Conservation (phyloP, 768 basidiomycete species). For the Lyophyllum shimeji region DNA sequence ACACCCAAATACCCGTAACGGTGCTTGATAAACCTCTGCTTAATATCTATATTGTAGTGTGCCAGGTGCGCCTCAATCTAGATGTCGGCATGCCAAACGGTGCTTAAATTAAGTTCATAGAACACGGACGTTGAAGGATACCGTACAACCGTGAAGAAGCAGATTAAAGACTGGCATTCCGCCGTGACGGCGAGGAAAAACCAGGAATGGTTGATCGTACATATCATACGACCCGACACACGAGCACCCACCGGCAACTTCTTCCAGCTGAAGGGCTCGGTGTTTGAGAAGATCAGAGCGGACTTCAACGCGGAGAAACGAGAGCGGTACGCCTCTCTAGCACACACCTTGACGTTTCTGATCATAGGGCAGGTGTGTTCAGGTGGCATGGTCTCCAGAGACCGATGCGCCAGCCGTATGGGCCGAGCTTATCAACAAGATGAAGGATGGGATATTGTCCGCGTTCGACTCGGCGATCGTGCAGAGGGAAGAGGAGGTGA, state of each 20-base stretch:
- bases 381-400: conserved; percentile 73
- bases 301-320: conserved; percentile 91
- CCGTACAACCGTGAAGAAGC: conserved; percentile 71
- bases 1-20: conserved; percentile 71
- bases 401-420: conserved; percentile 77
- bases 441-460: conserved; percentile 86
- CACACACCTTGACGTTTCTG: conserved; percentile 12
- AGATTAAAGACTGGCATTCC: conserved; percentile 92
- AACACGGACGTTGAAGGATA: conserved; percentile 73
- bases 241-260: conserved; percentile 60
- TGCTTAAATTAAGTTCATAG: conserved; percentile 30
- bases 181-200: conserved; percentile 65
- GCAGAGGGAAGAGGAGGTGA: conserved; percentile 87
- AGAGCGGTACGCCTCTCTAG: conserved; percentile 60
- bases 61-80: conserved; percentile 62
- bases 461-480: conserved; percentile 81
- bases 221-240: conserved; percentile 75
- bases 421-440: conserved; percentile 84
- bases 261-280: conserved; percentile 82
- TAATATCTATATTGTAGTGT: conserved; percentile 82
- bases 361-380: conserved; percentile 61
- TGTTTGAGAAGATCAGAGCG: conserved; percentile 86
- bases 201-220: conserved; percentile 92
- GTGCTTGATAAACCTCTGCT: conserved; percentile 85
- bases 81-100: neutral